phyloP scores from a whole-genome alignment of 192 early-diverging fungal genomes.

The Linderina pennispora region DNA sequence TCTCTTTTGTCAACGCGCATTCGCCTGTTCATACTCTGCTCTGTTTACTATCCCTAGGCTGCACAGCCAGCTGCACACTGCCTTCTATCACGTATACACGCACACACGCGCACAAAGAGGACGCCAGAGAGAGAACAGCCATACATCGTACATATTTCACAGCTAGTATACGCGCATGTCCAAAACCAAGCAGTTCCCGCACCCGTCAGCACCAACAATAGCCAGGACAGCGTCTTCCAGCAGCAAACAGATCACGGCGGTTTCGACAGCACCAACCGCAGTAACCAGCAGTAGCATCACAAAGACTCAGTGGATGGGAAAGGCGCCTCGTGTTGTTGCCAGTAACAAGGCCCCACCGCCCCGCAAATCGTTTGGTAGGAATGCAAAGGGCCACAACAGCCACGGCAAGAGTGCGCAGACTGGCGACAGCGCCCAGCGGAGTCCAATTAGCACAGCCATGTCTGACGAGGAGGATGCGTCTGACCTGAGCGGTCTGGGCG shows the following conservation, averaged over 20 bases:
- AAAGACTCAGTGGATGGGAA: not conserved
- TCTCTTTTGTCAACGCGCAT: too few relatives aligned
- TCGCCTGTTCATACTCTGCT: not conserved
- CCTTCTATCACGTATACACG: too few relatives aligned
- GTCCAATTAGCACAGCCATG: too few relatives aligned
- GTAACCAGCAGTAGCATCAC: not conserved
- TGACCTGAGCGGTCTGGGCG: too few relatives aligned
- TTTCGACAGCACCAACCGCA: not conserved
- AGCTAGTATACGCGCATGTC: too few relatives aligned
- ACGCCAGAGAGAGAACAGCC: too few relatives aligned
- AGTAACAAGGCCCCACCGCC: too few relatives aligned
- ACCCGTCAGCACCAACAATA: constrained; percentile 46
- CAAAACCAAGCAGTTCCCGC: constrained; percentile 37
- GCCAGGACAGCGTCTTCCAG: constrained; percentile 2
- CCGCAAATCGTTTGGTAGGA: not conserved
- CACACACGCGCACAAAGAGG: too few relatives aligned
- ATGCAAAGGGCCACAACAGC: not conserved
- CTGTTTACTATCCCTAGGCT: not conserved
- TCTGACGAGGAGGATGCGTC: too few relatives aligned
- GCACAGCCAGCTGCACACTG: not conserved
- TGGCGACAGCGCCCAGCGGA: too few relatives aligned
- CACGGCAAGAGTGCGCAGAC: not conserved
- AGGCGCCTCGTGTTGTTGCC: too few relatives aligned
- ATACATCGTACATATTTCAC: too few relatives aligned
- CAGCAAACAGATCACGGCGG: not conserved